Percentiles rank a stretch among this genome's conserved stretches.
Evolutionary conservation across 192 early-diverging fungal species (phyloP).

Genomic region (Spizellomyces punctatus): DNA sequence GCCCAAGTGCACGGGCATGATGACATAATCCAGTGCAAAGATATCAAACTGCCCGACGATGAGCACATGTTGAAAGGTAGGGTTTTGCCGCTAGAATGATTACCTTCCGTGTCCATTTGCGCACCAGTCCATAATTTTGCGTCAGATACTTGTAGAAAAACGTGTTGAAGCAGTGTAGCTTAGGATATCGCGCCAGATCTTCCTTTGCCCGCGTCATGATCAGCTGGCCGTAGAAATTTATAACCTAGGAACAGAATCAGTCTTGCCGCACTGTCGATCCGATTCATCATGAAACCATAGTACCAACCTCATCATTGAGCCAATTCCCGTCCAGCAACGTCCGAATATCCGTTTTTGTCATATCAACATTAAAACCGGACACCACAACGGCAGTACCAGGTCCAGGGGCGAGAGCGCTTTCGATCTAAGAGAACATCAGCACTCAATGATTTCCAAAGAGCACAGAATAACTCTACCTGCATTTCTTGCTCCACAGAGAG

Average conservation of each 20-base stretch:
- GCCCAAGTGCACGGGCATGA: conserved; percentile 84
- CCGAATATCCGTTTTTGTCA: conserved; percentile 63
- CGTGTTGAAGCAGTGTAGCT: conserved; percentile 87
- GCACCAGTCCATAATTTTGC: conserved; percentile 71
- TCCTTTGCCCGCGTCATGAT: conserved; percentile 67
- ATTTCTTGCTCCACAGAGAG: no score
- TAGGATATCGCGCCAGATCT: conserved; percentile 48
- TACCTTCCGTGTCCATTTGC: conserved; percentile 79
- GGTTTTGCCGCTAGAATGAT: conserved; percentile 3
- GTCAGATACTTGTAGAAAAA: conserved; percentile 82
- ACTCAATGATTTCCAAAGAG: no score
- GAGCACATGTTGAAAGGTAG: conserved; percentile 20
- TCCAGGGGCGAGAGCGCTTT: no score
- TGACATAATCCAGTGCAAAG: conserved; percentile 75
- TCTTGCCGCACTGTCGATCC: background rate
- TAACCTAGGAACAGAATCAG: conserved; percentile 48
- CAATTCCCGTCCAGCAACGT: conserved; percentile 76
- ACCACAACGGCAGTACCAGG: conserved; percentile 28
- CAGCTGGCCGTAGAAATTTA: conserved; percentile 90
- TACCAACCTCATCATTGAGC: conserved; percentile 90
- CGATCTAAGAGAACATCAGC: no score
- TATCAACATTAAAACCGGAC: conserved; percentile 61
- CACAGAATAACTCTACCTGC: no score
- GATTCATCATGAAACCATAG: background rate
- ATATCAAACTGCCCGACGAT: conserved; percentile 52